Conservation (phyloP, 805 yeast species). For the Lipomyces mesembrius region DNA sequence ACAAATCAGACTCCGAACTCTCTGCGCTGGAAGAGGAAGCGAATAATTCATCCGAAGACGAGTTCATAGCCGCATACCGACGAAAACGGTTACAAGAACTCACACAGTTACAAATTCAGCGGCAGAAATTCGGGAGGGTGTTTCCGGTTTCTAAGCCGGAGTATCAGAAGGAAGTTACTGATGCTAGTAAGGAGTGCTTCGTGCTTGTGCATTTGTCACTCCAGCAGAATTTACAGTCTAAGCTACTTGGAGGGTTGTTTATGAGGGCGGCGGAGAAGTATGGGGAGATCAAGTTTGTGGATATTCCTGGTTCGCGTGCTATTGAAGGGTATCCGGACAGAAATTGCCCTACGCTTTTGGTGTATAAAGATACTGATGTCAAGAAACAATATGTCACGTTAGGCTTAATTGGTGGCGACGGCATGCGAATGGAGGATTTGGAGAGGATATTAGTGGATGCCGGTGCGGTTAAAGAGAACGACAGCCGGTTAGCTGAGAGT, state of each 20-base stretch:
- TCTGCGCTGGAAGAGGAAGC: constrained; percentile 90
- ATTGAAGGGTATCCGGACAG: constrained; percentile 88
- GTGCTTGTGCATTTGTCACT: constrained; percentile 81
- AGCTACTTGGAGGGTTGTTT: constrained; percentile 67
- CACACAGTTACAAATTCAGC: constrained; percentile 50
- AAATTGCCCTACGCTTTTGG: constrained; percentile 87
- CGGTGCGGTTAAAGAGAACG: constrained; percentile 68
- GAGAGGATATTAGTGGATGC: constrained; percentile 71
- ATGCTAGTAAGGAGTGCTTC: constrained; percentile 64
- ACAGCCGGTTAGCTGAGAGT: constrained; percentile 63
- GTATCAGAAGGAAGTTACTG: constrained; percentile 81
- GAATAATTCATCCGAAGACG: constrained; percentile 85
- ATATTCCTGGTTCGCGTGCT: constrained; percentile 88
- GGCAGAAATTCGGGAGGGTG: constrained; percentile 70
- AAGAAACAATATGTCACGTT: constrained; percentile 80
- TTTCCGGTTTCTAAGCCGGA: constrained; percentile 84
- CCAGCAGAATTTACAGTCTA: constrained; percentile 56
- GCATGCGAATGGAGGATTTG: constrained; percentile 68
- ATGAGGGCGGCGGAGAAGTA: constrained; percentile 64
- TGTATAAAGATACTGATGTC: constrained; percentile 79
- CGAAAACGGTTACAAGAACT: constrained; percentile 78
- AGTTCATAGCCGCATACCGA: constrained; percentile 74
- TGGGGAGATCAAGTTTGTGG: constrained; percentile 85
- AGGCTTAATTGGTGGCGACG: constrained; percentile 81
- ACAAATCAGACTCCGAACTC: constrained; percentile 45